Evolutionary conservation across 306 rosid species (phyloP).

Genomic region (Trifolium pratense): DNA sequence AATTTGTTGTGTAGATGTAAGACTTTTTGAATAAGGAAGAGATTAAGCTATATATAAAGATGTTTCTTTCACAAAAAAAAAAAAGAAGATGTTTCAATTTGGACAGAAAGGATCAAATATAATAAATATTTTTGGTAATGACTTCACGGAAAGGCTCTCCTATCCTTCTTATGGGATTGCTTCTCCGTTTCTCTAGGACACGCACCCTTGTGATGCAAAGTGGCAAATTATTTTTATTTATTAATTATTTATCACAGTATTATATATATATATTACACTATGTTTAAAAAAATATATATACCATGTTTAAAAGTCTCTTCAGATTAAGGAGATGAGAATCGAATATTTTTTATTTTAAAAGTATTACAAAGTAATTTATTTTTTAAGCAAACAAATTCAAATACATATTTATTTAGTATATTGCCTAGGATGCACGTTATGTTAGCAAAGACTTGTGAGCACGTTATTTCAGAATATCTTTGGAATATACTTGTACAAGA

Average conservation of each 20-base stretch:
- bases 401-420: background rate
- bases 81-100: background rate
- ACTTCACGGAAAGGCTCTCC: conserved; percentile 14
- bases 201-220: conserved; percentile 13
- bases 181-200: conserved; percentile 24
- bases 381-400: conserved; percentile 2
- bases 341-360: background rate
- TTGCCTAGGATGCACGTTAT: background rate
- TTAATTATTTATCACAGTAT: background rate
- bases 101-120: background rate
- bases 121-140: background rate
- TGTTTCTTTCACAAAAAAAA: no score
- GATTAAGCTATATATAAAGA: background rate
- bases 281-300: no score
- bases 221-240: background rate
- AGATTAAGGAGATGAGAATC: no score
- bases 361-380: background rate
- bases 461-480: conserved; percentile 39
- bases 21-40: conserved; percentile 12
- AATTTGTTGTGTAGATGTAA: background rate
- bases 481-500: conserved; percentile 27
- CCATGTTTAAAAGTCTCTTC: no score
- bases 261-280: no score
- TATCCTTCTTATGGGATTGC: conserved; percentile 7
- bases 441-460: background rate